Conservation (phyloP, 164 flowering plant species). For the Sedum album region DNA sequence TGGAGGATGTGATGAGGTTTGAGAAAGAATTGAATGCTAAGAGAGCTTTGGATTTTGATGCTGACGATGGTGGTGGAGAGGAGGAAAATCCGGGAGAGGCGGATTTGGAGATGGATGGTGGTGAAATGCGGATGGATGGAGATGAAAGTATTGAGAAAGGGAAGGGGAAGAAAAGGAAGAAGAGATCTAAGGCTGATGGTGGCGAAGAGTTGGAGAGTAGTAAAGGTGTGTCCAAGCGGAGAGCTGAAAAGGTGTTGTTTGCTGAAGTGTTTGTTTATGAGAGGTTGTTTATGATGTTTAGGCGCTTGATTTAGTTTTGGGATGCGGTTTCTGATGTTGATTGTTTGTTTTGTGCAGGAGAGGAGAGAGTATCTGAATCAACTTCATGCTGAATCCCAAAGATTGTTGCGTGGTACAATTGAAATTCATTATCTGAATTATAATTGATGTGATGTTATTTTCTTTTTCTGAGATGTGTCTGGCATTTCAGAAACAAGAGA, state of each 20-base stretch:
- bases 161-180: too few relatives aligned
- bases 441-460: background rate
- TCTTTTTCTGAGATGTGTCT: background rate
- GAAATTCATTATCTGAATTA: background rate
- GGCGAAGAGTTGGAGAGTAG: background rate
- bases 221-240: conserved; percentile 8
- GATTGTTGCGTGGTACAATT: conserved; percentile 61
- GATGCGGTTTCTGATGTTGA: background rate
- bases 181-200: conserved; percentile 11
- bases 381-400: conserved; percentile 75
- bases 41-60: conserved; percentile 30
- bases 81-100: too few relatives aligned
- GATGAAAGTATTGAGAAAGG: background rate
- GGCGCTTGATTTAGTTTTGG: background rate
- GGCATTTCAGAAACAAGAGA: conserved; percentile 52
- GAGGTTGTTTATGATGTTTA: too few relatives aligned
- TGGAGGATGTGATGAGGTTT: background rate
- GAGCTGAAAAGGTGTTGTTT: conserved; percentile 38
- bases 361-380: conserved; percentile 38
- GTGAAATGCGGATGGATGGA: too few relatives aligned
- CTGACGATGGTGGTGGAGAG: conserved; percentile 12
- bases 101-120: too few relatives aligned
- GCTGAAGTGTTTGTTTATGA: background rate
- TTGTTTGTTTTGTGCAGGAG: conserved; percentile 33
- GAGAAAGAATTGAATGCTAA: conserved; percentile 13